Percentiles rank a stretch among this genome's conserved stretches.
Evolutionary conservation across 257 asterid species (phyloP).

Genomic region (Solanum dulcamara): DNA sequence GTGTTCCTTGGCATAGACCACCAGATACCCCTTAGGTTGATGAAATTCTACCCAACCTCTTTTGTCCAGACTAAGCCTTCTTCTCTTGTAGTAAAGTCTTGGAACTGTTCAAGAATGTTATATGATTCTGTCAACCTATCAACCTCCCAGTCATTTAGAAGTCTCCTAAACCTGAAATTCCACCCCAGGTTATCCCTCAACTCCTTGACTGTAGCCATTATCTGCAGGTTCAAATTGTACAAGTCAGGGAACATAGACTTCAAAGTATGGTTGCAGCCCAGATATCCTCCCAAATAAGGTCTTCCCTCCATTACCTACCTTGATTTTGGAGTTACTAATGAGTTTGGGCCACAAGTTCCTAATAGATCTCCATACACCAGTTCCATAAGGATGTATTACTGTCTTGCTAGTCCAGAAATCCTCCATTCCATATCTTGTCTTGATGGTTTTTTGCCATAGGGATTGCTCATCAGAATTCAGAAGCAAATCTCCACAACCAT

Average conservation of each 20-base stretch:
- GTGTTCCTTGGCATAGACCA: not conserved
- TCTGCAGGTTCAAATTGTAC: not conserved
- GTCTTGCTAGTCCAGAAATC: not conserved
- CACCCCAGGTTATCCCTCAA: not conserved
- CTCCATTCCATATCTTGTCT: not conserved
- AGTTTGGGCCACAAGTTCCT: not conserved
- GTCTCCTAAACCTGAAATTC: not conserved
- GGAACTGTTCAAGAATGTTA: not conserved
- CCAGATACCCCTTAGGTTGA: not conserved
- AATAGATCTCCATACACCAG: not conserved
- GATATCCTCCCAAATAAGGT: not conserved
- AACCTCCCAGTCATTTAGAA: not conserved
- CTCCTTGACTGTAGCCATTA: not conserved
- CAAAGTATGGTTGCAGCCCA: not conserved
- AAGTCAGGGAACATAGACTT: not conserved
- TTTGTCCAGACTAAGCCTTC: not conserved
- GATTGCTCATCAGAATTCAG: not conserved
- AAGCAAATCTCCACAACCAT: not conserved
- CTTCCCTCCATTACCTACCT: not conserved
- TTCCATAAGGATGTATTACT: not conserved
- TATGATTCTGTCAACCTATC: not conserved
- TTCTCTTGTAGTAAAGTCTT: not conserved
- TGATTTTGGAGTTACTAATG: not conserved
- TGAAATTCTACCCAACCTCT: not conserved
- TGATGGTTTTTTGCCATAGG: not conserved